Base-by-base conservation (phyloP, 768 basidiomycete genomes). In the Boletus pseudopeckii region DNA sequence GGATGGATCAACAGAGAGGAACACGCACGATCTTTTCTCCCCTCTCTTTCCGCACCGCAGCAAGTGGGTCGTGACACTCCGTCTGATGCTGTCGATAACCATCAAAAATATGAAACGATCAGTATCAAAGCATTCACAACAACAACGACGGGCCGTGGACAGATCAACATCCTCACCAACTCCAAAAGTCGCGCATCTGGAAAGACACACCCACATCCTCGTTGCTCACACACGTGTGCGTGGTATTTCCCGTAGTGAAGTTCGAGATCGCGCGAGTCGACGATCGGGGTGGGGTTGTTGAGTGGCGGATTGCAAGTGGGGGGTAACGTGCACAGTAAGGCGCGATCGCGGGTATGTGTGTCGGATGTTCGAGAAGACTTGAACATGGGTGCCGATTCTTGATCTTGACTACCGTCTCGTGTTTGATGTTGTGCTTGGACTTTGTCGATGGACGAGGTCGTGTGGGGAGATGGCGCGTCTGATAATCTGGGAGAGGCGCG, bases 61-160 rank as follows among this genome's bases (percentile, higher is more conserved):
- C 84, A 28, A 95, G 72, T 5, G 92, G 87, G 71, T 96, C 91
- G 58, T 96, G 93, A 58, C 86, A 88, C 72, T 96, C 93, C 22
- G 86, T 88, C 65, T 87, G 84, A 70, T 91, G 88, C 87, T 88
- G 61, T 54, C 33, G 58, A 53, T 49, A 39, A 32, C 26, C 51
- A 32, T 44, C 32, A 33, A 33, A 32, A 22, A 32, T 2, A 43
- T 17, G 32, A 8, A 37, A 18, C 37, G 6, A 37, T 61, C 59
- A 58, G 51, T 11, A 24, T 22, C 20, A 24, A 40, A 1, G 2
- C 22, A 24, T 17, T 30, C 50, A 38, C 49, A 44, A 54, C 44
- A 28, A 28, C 28, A 40, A 50, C 50, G 45, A 48, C 37, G 37
- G n/a, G n/a, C 26, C 52, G 36, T 22, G 38, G 38, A 32, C 38